These are phyloP conservation scores for Salix exigua DNA, from an alignment of 345 rosid genomes.

Conservation along the genomic window DNA sequence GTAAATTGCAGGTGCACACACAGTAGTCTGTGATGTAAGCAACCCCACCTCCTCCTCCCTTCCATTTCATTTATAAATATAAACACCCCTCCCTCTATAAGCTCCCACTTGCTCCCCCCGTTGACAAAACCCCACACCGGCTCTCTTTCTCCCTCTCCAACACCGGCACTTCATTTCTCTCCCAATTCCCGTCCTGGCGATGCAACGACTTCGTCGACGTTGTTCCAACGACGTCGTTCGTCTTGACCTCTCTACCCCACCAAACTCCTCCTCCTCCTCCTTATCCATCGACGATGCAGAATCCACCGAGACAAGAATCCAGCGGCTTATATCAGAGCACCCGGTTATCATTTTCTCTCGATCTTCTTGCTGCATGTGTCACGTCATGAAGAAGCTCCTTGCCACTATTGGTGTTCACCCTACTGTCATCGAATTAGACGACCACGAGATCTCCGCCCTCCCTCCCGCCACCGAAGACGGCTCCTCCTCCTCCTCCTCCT, in stretches of 20 bases:
- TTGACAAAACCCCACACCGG: slow-evolving; percentile 23
- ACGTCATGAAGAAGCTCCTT: slow-evolving; percentile 81
- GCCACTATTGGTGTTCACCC: slow-evolving; percentile 80
- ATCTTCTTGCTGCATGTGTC: slow-evolving; percentile 93
- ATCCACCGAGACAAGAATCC: slow-evolving; percentile 66
- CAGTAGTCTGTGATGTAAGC: slow-evolving; percentile 63
- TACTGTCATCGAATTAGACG: slow-evolving; percentile 87
- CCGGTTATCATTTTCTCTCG: slow-evolving; percentile 89
- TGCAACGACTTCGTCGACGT: slow-evolving; percentile 66
- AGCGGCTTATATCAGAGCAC: slow-evolving; percentile 80
- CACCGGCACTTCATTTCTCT: background rate
- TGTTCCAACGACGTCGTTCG: slow-evolving; percentile 43
- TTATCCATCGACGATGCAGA: slow-evolving; percentile 80
- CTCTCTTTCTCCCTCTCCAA: slow-evolving; percentile 8
- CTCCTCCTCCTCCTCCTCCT: slow-evolving; percentile 9
- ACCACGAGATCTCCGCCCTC: slow-evolving; percentile 74
- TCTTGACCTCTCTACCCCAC: slow-evolving; percentile 46
- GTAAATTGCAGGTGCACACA: slow-evolving; percentile 3
- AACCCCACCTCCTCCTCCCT: slow-evolving; percentile 28
- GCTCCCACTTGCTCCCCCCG: slow-evolving; percentile 31
- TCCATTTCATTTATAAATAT: background rate
- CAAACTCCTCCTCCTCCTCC: slow-evolving; percentile 34
- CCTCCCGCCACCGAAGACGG: slow-evolving; percentile 21
- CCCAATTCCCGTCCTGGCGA: slow-evolving; percentile 30
- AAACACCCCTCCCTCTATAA: background rate